Conservation (phyloP, 75 land plant genomes). For the Pseudotsuga menziesii region DNA sequence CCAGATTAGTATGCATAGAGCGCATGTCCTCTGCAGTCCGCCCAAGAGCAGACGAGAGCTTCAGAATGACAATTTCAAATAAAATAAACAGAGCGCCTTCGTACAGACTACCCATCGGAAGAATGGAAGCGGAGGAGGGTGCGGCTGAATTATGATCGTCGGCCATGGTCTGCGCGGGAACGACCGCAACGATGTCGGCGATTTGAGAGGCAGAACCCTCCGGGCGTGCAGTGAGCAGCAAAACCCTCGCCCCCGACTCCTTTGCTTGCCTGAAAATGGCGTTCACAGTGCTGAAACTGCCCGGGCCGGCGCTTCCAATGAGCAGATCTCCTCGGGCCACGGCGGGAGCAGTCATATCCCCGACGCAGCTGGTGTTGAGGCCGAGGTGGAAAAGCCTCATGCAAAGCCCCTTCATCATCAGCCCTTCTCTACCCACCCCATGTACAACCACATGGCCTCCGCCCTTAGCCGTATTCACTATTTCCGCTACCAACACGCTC, state of each 20-base stretch:
- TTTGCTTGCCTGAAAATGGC: constrained; percentile 60
- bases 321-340: constrained; percentile 60
- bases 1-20: constrained; percentile 81
- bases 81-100: constrained; percentile 89
- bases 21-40: constrained; percentile 45
- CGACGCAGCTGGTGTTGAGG: constrained; percentile 57
- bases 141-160: constrained; percentile 20
- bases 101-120: constrained; percentile 94
- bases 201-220: constrained; percentile 13
- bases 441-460: constrained; percentile 47
- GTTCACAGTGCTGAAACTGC: constrained; percentile 82
- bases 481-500: constrained; percentile 25
- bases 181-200: constrained; percentile 30
- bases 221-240: constrained; percentile 81
- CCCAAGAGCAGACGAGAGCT: constrained; percentile 39
- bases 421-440: constrained; percentile 92
- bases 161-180: constrained; percentile 61
- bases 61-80: constrained; percentile 77
- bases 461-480: constrained; percentile 17
- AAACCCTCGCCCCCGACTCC: constrained; percentile 45
- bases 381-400: constrained; percentile 95
- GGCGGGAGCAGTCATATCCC: constrained; percentile 76
- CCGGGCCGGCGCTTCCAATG: constrained; percentile 90
- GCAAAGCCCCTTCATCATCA: constrained; percentile 79
- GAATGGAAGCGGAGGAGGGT: constrained; percentile 11